Conservation (phyloP, 345 rosid genomes). For the Eucalyptus curtisii region DNA sequence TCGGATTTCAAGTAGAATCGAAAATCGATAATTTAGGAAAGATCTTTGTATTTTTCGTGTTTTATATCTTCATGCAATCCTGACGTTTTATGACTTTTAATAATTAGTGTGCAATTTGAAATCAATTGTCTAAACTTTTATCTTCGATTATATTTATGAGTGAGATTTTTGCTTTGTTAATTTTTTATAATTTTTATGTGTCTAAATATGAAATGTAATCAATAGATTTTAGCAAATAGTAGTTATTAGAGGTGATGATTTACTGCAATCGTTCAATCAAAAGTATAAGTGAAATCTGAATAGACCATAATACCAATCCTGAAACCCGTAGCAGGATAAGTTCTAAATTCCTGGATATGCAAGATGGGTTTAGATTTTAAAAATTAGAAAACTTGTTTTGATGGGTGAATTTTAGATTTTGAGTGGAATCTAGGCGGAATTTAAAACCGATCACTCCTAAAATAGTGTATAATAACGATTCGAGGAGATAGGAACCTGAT, state of each 20-base stretch:
- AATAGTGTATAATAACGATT: fast-evolving
- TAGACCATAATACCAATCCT: fast-evolving
- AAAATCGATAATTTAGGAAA: no score
- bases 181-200: no score
- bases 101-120: fast-evolving
- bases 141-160: fast-evolving
- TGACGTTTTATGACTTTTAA: no score
- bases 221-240: fast-evolving
- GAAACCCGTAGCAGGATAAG: fast-evolving
- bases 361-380: no score
- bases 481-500: neutral
- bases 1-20: no score
- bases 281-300: fast-evolving
- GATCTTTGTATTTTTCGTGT: no score
- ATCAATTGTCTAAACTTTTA: fast-evolving
- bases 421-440: fast-evolving
- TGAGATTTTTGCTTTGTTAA: no score
- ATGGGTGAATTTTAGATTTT: no score
- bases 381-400: no score
- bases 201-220: no score
- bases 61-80: fast-evolving
- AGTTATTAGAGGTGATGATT: fast-evolving
- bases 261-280: fast-evolving
- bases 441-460: no score
- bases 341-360: fast-evolving